Percentiles rank a stretch among this genome's conserved stretches.
phyloP scores from a whole-genome alignment of 2,329 filamentous ascomycete genomes.

The Aureobasidium mangrovei region DNA sequence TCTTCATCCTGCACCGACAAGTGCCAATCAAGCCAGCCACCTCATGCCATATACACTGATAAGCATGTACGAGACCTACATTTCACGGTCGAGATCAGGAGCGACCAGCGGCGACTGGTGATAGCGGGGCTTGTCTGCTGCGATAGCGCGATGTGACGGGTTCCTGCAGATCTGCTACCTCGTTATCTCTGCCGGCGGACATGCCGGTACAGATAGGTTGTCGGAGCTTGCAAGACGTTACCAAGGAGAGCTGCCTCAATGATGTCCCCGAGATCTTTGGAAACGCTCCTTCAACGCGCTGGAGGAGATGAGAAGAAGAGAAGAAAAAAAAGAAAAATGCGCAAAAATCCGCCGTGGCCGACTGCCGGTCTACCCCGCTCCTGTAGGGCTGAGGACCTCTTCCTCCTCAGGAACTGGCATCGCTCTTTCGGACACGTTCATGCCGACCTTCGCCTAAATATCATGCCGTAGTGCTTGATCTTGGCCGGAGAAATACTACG shows the following conservation, averaged over 20 bases:
- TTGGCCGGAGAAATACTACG: neutral
- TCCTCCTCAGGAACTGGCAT: neutral
- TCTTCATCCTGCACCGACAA: neutral
- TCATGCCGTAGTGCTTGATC: neutral
- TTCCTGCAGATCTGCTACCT: conserved; percentile 1
- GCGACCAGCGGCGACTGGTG: neutral
- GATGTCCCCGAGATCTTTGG: no score
- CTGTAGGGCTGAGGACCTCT: no score
- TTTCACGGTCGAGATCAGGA: neutral
- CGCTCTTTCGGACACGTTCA: neutral
- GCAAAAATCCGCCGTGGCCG: no score
- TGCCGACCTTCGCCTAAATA: neutral
- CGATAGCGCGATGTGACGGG: neutral
- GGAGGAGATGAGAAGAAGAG: no score
- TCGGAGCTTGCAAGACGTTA: neutral
- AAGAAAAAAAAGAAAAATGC: no score
- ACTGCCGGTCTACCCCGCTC: no score
- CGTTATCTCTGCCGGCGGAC: neutral
- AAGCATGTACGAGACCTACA: neutral
- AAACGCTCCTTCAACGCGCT: no score
- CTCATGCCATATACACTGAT: neutral
- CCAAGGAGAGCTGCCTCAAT: neutral
- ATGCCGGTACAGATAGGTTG: neutral
- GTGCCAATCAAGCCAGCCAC: neutral
- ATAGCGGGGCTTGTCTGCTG: neutral